These are phyloP conservation scores for Wickerhamomyces sp. DNA, from an alignment of 1,139 yeast genomes.

Conservation along the genomic window DNA sequence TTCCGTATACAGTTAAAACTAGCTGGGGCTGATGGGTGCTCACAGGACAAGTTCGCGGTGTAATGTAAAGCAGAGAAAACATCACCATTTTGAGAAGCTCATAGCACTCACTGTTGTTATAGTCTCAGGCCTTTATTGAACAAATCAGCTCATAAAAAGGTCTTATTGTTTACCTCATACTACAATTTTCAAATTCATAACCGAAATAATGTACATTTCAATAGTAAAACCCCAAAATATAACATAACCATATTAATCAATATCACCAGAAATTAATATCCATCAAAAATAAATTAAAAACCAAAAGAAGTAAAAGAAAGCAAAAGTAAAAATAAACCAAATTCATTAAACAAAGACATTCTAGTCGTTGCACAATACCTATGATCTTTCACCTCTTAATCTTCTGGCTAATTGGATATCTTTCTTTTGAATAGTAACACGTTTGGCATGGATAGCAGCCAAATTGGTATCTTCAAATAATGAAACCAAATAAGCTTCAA, in stretches of 20 bases:
- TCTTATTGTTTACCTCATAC: background rate
- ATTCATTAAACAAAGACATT: background rate
- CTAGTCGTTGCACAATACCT: conserved; percentile 22
- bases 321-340: background rate
- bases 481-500: conserved; percentile 92
- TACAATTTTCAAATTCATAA: background rate
- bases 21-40: background rate
- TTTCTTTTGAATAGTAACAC: conserved; percentile 99
- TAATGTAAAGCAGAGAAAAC: background rate
- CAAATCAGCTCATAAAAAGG: too few species aligned
- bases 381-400: conserved; percentile 95
- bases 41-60: background rate
- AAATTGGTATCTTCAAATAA: conserved; percentile 95
- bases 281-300: too few species aligned
- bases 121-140: too few species aligned
- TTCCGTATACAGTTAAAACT: background rate
- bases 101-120: too few species aligned
- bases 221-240: conserved; percentile 2
- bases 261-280: too few species aligned
- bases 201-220: background rate
- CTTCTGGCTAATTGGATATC: conserved; percentile 99
- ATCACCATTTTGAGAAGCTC: background rate
- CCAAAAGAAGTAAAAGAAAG: too few species aligned
- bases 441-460: conserved; percentile 99
- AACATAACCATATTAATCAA: background rate